A percentile compares a stretch with the other conserved stretches of the same genome.
These are phyloP conservation scores for Glarea lozoyensis DNA, from an alignment of 495 filamentous ascomycete genomes.

Conservation along the genomic window DNA sequence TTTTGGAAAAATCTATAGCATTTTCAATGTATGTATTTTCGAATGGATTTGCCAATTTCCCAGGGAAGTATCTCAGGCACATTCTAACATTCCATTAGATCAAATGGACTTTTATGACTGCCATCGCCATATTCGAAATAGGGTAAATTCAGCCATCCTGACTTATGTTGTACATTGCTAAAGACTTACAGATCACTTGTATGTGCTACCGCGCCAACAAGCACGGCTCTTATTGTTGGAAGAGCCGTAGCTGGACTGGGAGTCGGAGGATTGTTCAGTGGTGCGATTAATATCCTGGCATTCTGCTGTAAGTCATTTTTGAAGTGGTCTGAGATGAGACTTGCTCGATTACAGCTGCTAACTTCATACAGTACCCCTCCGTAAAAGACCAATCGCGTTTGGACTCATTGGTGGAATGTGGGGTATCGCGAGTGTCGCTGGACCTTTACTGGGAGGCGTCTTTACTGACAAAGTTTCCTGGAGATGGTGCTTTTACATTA, in stretches of 20 bases:
- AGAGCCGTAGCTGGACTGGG: slow-evolving; percentile 54
- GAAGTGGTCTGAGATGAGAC: neutral
- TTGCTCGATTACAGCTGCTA: no score
- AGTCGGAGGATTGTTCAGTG: slow-evolving; percentile 44
- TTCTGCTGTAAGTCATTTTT: slow-evolving; percentile 22
- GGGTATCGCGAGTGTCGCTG: slow-evolving; percentile 68
- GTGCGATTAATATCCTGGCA: slow-evolving; percentile 22
- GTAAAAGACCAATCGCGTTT: slow-evolving; percentile 60
- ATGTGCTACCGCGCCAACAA: slow-evolving; percentile 52
- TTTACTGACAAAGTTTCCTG: slow-evolving; percentile 28
- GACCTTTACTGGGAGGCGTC: slow-evolving; percentile 45
- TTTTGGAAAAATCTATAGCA: slow-evolving; percentile 42
- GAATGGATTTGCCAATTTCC: no score
- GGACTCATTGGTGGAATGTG: slow-evolving; percentile 79
- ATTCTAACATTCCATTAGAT: no score
- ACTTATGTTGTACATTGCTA: neutral
- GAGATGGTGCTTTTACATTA: slow-evolving; percentile 26
- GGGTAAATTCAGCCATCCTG: slow-evolving; percentile 27
- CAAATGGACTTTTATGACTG: slow-evolving; percentile 36
- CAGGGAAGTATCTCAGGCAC: no score
- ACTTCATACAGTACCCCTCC: slow-evolving; percentile 55
- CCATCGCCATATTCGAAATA: slow-evolving; percentile 47
- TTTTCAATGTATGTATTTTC: slow-evolving; percentile 31
- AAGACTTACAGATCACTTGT: slow-evolving; percentile 38
- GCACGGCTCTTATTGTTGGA: slow-evolving; percentile 50